A percentile compares a stretch with the other conserved stretches of the same genome.
Conservation (phyloP, 192 early-diverging fungal species). For the Funneliformis mosseae region DNA sequence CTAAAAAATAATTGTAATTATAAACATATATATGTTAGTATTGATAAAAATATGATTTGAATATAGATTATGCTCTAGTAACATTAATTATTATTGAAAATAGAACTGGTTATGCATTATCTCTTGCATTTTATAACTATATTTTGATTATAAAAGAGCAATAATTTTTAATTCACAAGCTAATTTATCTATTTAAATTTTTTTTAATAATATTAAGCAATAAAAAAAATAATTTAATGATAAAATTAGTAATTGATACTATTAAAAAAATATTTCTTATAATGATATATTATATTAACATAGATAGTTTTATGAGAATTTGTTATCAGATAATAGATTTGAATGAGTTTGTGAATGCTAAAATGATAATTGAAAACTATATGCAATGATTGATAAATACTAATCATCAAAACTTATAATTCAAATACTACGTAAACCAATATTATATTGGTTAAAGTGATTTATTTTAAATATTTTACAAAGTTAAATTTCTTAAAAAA, state of each 20-base stretch:
- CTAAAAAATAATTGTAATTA: neutral
- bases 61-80: neutral
- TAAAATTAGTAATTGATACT: too few relatives aligned
- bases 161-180: too few relatives aligned
- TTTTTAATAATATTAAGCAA: neutral
- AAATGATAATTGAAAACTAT: neutral
- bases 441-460: neutral
- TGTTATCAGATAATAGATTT: too few relatives aligned
- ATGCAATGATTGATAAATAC: neutral
- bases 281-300: too few relatives aligned
- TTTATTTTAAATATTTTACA: too few relatives aligned
- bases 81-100: neutral
- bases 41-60: constrained; percentile 5
- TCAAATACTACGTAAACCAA: neutral
- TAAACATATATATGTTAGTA: too few relatives aligned
- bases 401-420: neutral
- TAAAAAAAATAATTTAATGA: neutral
- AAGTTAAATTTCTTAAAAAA: too few relatives aligned
- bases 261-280: too few relatives aligned
- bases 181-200: neutral
- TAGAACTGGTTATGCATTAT: neutral
- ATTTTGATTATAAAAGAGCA: neutral
- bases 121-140: constrained; percentile 4
- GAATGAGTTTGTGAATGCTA: too few relatives aligned
- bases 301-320: too few relatives aligned